These are phyloP conservation scores for Apiospora sp. DNA, from an alignment of 2,329 filamentous ascomycete genomes.

Conservation along the genomic window DNA sequence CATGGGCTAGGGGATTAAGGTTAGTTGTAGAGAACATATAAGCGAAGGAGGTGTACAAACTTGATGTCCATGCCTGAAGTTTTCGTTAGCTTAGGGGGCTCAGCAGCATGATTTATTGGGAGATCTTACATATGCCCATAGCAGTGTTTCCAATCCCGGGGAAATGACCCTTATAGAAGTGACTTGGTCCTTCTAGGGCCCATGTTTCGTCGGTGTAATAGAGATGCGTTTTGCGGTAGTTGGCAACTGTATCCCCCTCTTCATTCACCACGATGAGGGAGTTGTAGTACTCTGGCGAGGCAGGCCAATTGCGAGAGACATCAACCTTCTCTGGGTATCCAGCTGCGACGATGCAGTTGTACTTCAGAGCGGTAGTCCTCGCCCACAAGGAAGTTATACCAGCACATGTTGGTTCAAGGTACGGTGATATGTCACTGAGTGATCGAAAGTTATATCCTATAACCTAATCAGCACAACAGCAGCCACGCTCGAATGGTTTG, in stretches of 20 bases:
- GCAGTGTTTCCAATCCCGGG: slow-evolving; percentile 59
- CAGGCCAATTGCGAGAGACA: slow-evolving; percentile 56
- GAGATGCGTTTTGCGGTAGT: slow-evolving; percentile 68
- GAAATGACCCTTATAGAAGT: slow-evolving; percentile 57
- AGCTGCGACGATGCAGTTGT: slow-evolving; percentile 72
- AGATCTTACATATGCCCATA: slow-evolving; percentile 65
- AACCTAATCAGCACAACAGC: neutral
- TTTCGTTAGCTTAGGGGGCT: slow-evolving; percentile 19
- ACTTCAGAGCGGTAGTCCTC: slow-evolving; percentile 67
- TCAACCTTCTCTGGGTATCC: slow-evolving; percentile 79
- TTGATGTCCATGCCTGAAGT: slow-evolving; percentile 66
- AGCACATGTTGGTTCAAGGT: slow-evolving; percentile 69
- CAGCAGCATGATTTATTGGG: no score
- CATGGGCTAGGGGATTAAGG: slow-evolving; percentile 50
- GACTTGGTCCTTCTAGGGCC: slow-evolving; percentile 61
- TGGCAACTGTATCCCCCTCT: slow-evolving; percentile 66
- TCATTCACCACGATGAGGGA: slow-evolving; percentile 60
- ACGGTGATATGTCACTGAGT: slow-evolving; percentile 71
- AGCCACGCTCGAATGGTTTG: no score
- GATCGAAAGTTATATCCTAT: slow-evolving; percentile 81
- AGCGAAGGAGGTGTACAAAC: slow-evolving; percentile 47
- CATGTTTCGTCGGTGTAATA: slow-evolving; percentile 69
- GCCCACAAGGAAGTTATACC: slow-evolving; percentile 79
- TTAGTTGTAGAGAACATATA: slow-evolving; percentile 30
- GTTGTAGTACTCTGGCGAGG: slow-evolving; percentile 52